A percentile compares a stretch with the other conserved stretches of the same genome.
phyloP scores from a whole-genome alignment of 192 early-diverging fungal genomes.

The Umbelopsis sp. region DNA sequence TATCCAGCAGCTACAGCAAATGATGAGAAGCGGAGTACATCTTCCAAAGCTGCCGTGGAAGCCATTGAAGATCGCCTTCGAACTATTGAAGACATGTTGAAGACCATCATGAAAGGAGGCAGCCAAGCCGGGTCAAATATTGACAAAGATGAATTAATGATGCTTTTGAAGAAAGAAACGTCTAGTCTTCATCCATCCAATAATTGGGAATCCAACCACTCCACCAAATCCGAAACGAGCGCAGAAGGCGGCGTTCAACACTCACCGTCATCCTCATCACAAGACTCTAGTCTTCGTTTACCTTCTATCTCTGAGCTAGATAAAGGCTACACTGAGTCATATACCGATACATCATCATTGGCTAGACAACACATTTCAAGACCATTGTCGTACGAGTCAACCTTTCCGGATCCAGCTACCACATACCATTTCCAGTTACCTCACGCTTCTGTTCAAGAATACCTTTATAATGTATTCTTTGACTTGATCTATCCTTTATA shows the following conservation, averaged over 20 bases:
- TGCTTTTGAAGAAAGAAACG: slow-evolving; percentile 7
- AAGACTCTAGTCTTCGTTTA: background rate
- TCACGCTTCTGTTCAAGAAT: slow-evolving; percentile 15
- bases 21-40: slow-evolving; percentile 17
- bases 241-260: background rate
- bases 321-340: slow-evolving; percentile 12
- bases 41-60: slow-evolving; percentile 21
- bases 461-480: background rate
- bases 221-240: background rate
- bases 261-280: background rate
- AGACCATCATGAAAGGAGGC: slow-evolving; percentile 10
- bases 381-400: slow-evolving; percentile 17
- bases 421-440: slow-evolving; percentile 9
- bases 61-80: slow-evolving; percentile 27
- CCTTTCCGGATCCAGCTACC: slow-evolving; percentile 16
- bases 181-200: background rate
- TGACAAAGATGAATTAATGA: slow-evolving; percentile 1
- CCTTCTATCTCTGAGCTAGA: slow-evolving; percentile 11
- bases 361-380: slow-evolving; percentile 5
- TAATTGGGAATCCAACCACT: slow-evolving; percentile 3
- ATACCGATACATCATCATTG: slow-evolving; percentile 1
- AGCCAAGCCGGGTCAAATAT: background rate
- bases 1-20: slow-evolving; percentile 3
- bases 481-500: slow-evolving; percentile 1
- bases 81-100: slow-evolving; percentile 25